phyloP scores from a whole-genome alignment of 192 early-diverging fungal genomes.

The Ambispora gerdemannii region DNA sequence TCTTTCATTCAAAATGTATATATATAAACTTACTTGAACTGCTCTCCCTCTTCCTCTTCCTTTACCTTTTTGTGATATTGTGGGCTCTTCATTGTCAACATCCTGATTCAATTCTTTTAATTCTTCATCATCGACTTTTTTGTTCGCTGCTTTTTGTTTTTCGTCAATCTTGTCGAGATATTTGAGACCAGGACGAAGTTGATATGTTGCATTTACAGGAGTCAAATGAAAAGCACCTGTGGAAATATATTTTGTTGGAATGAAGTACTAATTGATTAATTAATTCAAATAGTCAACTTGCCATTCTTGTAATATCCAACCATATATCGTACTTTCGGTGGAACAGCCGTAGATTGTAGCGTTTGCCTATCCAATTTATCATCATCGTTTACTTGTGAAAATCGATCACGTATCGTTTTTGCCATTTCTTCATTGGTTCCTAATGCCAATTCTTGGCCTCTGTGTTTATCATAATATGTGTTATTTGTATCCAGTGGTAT shows the following conservation, averaged over 20 bases:
- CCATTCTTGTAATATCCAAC: conserved; percentile 76
- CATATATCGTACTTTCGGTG: conserved; percentile 76
- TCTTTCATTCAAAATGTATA: neutral
- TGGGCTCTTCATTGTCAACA: conserved; percentile 33
- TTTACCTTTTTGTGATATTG: conserved; percentile 19
- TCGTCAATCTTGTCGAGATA: conserved; percentile 90
- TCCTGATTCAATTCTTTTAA: conserved; percentile 53
- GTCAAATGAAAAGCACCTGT: conserved; percentile 84
- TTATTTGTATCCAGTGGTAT: conserved; percentile 72
- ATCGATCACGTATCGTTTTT: conserved; percentile 55
- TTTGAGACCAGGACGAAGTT: conserved; percentile 83
- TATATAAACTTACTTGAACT: neutral
- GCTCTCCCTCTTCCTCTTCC: neutral
- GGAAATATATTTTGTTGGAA: no score
- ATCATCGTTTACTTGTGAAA: conserved; percentile 36
- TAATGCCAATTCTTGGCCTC: conserved; percentile 72
- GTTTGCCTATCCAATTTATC: conserved; percentile 78
- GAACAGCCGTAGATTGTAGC: conserved; percentile 71
- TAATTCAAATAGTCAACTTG: conserved; percentile 29
- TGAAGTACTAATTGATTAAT: conserved; percentile 5
- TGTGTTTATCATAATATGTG: conserved; percentile 70
- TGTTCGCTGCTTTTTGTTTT: conserved; percentile 68
- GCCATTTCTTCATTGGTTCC: conserved; percentile 73
- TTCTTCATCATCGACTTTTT: conserved; percentile 65
- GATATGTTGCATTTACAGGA: conserved; percentile 66